phyloP scores from a whole-genome alignment of 192 early-diverging fungal genomes.

The Allomyces arbusculus region DNA sequence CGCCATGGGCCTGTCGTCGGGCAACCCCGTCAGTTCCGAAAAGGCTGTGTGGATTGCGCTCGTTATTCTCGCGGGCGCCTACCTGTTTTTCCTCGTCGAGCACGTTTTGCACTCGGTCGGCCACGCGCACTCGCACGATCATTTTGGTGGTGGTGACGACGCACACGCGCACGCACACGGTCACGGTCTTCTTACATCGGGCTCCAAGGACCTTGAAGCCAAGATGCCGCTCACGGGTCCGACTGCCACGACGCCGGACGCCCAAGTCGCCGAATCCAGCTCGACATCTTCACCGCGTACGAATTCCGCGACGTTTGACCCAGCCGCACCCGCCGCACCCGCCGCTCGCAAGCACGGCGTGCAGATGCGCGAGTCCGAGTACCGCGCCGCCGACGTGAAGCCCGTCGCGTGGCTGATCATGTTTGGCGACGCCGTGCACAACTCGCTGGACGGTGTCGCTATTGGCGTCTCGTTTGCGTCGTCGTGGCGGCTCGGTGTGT shows the following conservation, averaged over 20 bases:
- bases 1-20: conserved; percentile 7
- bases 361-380: conserved; percentile 3
- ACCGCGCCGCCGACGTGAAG: conserved; percentile 20
- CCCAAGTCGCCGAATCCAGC: background rate
- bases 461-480: conserved; percentile 69
- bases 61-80: too few relatives aligned
- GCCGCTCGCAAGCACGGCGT: conserved; percentile 19
- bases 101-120: conserved; percentile 7
- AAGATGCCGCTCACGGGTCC: conserved; percentile 12
- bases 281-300: background rate
- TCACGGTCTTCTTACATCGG: conserved; percentile 8
- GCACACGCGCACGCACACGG: conserved; percentile 35
- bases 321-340: conserved; percentile 4
- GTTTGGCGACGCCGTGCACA: conserved; percentile 71
- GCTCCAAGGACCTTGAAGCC: too few relatives aligned
- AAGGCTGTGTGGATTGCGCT: too few relatives aligned
- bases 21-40: too few relatives aligned
- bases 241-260: conserved; percentile 8
- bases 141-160: conserved; percentile 19
- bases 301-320: conserved; percentile 1
- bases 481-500: conserved; percentile 58
- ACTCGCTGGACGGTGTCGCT: conserved; percentile 68
- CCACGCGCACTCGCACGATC: conserved; percentile 14
- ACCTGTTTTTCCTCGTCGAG: conserved; percentile 25
- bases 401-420: conserved; percentile 57